phyloP scores from a whole-genome alignment of 1,284 basidiomycete genomes.

The Bondarzewia mesenterica region DNA sequence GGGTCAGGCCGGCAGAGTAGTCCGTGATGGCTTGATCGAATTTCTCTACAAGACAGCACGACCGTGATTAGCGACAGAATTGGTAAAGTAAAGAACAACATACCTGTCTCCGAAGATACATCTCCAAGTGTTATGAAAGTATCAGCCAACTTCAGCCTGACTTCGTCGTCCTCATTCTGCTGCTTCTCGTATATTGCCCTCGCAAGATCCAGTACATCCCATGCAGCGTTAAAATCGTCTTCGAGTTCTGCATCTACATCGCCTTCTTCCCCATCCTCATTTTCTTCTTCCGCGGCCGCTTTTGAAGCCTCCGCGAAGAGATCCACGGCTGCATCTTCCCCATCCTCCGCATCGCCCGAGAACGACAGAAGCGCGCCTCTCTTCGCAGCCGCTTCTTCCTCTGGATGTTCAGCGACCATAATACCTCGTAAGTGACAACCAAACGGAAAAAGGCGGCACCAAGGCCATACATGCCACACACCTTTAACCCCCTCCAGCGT shows the following conservation, averaged over 20 bases:
- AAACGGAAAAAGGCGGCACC: background rate
- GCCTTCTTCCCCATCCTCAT: constrained; percentile 39
- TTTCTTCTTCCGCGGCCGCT: constrained; percentile 29
- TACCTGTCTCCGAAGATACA: constrained; percentile 85
- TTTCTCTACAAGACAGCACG: constrained; percentile 56
- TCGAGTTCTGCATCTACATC: constrained; percentile 71
- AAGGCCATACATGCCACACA: constrained; percentile 10
- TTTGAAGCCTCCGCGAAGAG: constrained; percentile 49
- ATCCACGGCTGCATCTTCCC: constrained; percentile 37
- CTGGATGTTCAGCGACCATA: background rate
- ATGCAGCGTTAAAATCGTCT: constrained; percentile 91
- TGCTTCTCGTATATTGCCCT: constrained; percentile 74
- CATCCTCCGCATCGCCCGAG: constrained; percentile 64
- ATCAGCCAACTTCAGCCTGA: constrained; percentile 74
- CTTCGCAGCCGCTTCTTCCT: constrained; percentile 20
- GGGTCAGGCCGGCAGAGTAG: constrained; percentile 63
- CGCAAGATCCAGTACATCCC: constrained; percentile 88
- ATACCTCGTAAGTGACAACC: background rate
- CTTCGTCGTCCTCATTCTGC: constrained; percentile 45
- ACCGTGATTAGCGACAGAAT: background rate
- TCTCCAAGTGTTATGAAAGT: constrained; percentile 81
- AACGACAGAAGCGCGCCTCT: constrained; percentile 62
- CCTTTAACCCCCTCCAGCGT: constrained; percentile 36
- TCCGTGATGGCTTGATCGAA: constrained; percentile 86
- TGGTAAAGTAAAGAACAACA: constrained; percentile 15